Conservation (phyloP, 495 filamentous ascomycete genomes). For the Trichoderma orchidacearum region DNA sequence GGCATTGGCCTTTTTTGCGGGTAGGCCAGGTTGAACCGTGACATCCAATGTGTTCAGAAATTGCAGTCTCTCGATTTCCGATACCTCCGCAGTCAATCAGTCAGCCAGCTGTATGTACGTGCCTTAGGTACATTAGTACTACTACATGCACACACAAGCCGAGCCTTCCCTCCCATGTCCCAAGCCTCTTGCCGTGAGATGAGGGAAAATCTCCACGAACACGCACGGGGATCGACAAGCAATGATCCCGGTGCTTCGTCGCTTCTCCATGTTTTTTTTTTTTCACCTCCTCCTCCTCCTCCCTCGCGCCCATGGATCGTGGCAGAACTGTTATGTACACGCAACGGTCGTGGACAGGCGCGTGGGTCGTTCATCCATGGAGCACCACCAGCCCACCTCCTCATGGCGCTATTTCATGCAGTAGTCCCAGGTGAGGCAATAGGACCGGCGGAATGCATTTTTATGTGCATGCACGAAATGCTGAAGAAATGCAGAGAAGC, state of each 20-base stretch:
- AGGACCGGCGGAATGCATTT: not conserved
- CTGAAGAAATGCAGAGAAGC: not conserved
- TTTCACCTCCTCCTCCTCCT: too few species aligned
- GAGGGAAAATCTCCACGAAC: not conserved
- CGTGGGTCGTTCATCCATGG: not conserved
- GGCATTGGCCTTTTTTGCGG: too few species aligned
- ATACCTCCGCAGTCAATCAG: too few species aligned
- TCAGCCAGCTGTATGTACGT: too few species aligned
- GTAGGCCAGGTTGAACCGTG: too few species aligned
- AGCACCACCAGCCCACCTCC: not conserved
- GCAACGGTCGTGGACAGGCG: not conserved
- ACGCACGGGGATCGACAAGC: not conserved
- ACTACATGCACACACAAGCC: not conserved
- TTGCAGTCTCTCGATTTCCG: not conserved
- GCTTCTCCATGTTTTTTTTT: not conserved
- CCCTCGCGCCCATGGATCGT: not conserved
- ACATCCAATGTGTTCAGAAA: too few species aligned
- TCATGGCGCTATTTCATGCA: not conserved
- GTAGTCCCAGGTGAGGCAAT: conserved; percentile 1
- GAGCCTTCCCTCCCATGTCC: not conserved
- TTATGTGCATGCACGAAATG: not conserved
- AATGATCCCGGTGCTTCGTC: not conserved
- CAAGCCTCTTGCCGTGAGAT: not conserved
- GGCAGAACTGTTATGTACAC: not conserved
- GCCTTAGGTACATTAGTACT: too few species aligned